phyloP scores from a whole-genome alignment of 805 yeast species.

The Starmerella scarabaei region DNA sequence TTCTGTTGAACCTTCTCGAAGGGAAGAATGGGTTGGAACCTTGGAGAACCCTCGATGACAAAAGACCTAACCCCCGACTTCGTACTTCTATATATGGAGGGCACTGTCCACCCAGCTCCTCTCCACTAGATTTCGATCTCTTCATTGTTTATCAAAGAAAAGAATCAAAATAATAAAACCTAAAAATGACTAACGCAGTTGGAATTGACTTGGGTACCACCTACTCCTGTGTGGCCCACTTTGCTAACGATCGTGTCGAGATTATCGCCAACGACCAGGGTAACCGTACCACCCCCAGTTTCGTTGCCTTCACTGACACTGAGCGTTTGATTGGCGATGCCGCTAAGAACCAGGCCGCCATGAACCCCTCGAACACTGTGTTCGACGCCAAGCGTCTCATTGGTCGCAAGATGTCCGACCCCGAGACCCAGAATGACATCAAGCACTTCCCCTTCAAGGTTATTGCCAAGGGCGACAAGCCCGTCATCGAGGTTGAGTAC shows the following conservation, averaged over 20 bases:
- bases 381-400: constrained; percentile 93
- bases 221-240: constrained; percentile 92
- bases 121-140: neutral
- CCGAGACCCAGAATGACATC: constrained; percentile 63
- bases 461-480: constrained; percentile 68
- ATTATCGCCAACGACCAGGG: constrained; percentile 97
- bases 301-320: constrained; percentile 89
- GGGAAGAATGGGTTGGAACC: constrained; percentile 14
- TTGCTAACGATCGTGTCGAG: constrained; percentile 76
- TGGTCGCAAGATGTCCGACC: constrained; percentile 69
- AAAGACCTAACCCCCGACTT: constrained; percentile 12
- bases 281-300: constrained; percentile 95
- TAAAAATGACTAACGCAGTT: constrained; percentile 21
- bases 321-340: constrained; percentile 96
- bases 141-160: neutral
- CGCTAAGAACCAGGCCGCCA: constrained; percentile 96
- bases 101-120: neutral
- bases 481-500: constrained; percentile 73
- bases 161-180: neutral
- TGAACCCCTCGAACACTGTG: constrained; percentile 87
- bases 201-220: constrained; percentile 74
- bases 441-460: constrained; percentile 86
- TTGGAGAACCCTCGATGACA: constrained; percentile 9
- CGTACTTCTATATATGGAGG: constrained; percentile 8
- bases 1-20: constrained; percentile 14